Base-by-base conservation (phyloP, 768 basidiomycete species). In the Boletus subcaerulescens region DNA sequence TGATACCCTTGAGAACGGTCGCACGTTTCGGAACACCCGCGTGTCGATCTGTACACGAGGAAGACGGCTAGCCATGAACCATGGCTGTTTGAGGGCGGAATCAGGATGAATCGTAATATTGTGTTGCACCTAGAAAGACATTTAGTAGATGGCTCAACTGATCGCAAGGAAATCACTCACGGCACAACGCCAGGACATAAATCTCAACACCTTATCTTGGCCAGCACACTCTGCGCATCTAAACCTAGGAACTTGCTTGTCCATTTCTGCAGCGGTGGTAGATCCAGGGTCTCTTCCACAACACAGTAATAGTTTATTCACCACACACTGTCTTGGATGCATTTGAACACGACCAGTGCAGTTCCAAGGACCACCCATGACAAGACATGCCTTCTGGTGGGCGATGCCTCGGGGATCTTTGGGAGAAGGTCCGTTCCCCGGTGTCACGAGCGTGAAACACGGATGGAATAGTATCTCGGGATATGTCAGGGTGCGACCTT, bases 381-480 rank as follows among this genome's bases (percentile, higher is more conserved):
- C 36, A 43, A 58, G 55, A 35, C 47, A 49, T 32, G 67, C 66
- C 36, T 59, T 65, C 31, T 67, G 62, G 24, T 53, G 38, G 33
- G 67, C 65, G 6, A 69, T 57, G 9, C 43, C 29, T 48, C 44
- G 13, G 14, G 67, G 66, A 42, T 69, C 60, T 45, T 48, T 67
- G n/a, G 50, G 20, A 41, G 56, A 49, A 15, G 52, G 44, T 26
- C 54, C 54, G 3, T 43, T 58, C 18, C 44, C 49, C 7, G 26
- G 46, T 48, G 47, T 40, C n/a, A 57, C 13, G 24, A 40, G 36
- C 7, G 58, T 61, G 39, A 70, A 70, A 58, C 67, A 68, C 4
- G 65, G 66, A 51, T 68, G 67, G 38, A 56, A 68, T 45, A 68
- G 52, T 45, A 68, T 60, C 22, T 68, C 67, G 10, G 65, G 68